Conservation (phyloP, 371 early-diverging fungal species). For the Syncephalis plumigaleata region DNA sequence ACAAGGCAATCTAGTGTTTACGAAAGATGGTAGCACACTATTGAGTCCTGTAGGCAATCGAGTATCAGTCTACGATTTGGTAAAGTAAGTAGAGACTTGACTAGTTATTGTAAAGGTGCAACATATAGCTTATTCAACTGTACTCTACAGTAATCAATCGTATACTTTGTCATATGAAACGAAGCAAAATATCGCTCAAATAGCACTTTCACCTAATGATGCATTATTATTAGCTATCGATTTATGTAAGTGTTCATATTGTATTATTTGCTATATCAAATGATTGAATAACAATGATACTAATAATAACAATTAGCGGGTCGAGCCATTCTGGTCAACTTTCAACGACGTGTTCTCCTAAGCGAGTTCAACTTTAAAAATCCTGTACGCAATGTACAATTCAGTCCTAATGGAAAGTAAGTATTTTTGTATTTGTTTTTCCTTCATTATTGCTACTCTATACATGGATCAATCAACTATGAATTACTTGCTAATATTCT, state of each 20-base stretch:
- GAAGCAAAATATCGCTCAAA: conserved; percentile 65
- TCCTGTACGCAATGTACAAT: conserved; percentile 60
- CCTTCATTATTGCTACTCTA: no score
- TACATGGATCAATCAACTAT: no score
- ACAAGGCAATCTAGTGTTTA: conserved; percentile 84
- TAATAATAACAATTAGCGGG: conserved; percentile 37
- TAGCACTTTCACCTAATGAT: conserved; percentile 84
- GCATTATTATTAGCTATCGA: conserved; percentile 77
- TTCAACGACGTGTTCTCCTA: conserved; percentile 60
- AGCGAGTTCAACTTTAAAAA: conserved; percentile 78
- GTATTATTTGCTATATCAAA: no score
- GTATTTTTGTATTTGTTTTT: not conserved
- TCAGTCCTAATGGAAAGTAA: conserved; percentile 56
- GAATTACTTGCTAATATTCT: no score
- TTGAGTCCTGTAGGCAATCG: conserved; percentile 93
- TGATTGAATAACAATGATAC: not conserved
- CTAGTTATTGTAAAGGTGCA: no score
- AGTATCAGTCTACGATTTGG: conserved; percentile 86
- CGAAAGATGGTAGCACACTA: conserved; percentile 87
- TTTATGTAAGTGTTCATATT: conserved; percentile 33
- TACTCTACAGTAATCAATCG: conserved; percentile 68
- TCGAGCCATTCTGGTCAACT: conserved; percentile 71
- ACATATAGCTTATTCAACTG: not conserved
- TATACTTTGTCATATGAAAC: conserved; percentile 86
- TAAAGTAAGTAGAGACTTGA: conserved; percentile 44